Conservation (phyloP, 2,329 filamentous ascomycete species). For the Hypocreales sp. region DNA sequence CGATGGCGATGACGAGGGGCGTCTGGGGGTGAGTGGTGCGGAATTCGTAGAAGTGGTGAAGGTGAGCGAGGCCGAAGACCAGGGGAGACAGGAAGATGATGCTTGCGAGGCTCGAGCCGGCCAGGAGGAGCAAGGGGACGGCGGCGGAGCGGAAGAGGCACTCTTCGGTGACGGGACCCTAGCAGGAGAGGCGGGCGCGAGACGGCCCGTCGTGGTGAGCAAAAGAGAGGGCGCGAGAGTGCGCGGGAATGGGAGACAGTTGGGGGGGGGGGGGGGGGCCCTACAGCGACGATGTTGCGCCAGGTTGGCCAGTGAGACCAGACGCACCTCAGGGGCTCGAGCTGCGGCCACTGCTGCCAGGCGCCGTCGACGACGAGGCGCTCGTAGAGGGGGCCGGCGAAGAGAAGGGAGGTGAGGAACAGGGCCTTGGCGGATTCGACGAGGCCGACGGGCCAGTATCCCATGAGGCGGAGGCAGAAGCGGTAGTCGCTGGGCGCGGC, state of each 20-base stretch:
- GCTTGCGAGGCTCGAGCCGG: conserved; percentile 35
- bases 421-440: conserved; percentile 48
- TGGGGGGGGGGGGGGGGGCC: no score
- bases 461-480: conserved; percentile 46
- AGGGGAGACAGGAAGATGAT: conserved; percentile 74
- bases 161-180: conserved; percentile 86
- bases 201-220: no score
- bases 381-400: conserved; percentile 74
- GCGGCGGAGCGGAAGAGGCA: conserved; percentile 82
- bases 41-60: conserved; percentile 96
- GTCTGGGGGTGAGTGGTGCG: conserved; percentile 62
- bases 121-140: conserved; percentile 66
- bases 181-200: conserved; percentile 1
- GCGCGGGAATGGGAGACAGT: no score
- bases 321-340: conserved; percentile 39
- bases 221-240: no score
- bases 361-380: conserved; percentile 54
- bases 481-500: not conserved
- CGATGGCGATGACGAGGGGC: conserved; percentile 43
- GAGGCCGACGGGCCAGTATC: conserved; percentile 63
- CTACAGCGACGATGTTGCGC: conserved; percentile 74
- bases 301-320: conserved; percentile 66
- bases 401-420: conserved; percentile 63
- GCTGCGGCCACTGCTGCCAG: conserved; percentile 48
- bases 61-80: conserved; percentile 83